Evolutionary conservation across 371 early-diverging fungal species (phyloP), one percentile per base, ranked within the genome.

Genomic region (Mucor sp.): DNA sequence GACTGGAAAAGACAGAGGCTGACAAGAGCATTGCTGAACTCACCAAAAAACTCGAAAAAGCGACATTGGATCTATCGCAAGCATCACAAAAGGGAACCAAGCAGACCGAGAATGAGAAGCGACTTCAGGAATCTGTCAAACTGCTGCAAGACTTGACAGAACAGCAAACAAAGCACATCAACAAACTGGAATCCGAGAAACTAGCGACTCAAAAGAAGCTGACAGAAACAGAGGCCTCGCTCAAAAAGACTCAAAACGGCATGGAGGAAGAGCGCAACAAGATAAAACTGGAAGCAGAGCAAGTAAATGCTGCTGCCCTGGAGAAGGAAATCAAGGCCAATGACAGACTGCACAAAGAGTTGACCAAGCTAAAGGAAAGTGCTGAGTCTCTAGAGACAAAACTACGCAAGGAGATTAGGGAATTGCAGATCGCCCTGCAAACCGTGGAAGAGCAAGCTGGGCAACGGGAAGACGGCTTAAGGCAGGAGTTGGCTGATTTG

Each of bases 141-240:
- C 60, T 77, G 9, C 69, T 87, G 14, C 79, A 72, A 5, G 87
- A 87, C 23, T 63, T 79, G 39, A 79, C 83, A 14, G 90, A 91
- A 27, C 84, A 85, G 53, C 92, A 92, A 44, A 87, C 86, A 47
- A 88, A 85, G 27, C 91, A 89, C 58, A 82, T 88, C 59, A 78
- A 79, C 28, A 80, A 84, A 57, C 67, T 91, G 6, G 91, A 92
- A 60, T 70, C 80, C 0, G 91, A 91, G 21, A 71, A 87, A 12
- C 41, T 69, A 0, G 61, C 66, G 0, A 62, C 73, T 2, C 72
- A 79, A 15, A 87, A 88, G 1, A 77, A 82, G 15, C 67, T 81
- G 27, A 65, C 65, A 0, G 77, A 83, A 15, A 71, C 89, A n/a
- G 87, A 88, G 41, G 71, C 77, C n/a, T 35, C 66, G 0, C 56